These are phyloP conservation scores for Globisporangium megalacanthum DNA, from an alignment of 352 stramenopile species.

Conservation along the genomic window DNA sequence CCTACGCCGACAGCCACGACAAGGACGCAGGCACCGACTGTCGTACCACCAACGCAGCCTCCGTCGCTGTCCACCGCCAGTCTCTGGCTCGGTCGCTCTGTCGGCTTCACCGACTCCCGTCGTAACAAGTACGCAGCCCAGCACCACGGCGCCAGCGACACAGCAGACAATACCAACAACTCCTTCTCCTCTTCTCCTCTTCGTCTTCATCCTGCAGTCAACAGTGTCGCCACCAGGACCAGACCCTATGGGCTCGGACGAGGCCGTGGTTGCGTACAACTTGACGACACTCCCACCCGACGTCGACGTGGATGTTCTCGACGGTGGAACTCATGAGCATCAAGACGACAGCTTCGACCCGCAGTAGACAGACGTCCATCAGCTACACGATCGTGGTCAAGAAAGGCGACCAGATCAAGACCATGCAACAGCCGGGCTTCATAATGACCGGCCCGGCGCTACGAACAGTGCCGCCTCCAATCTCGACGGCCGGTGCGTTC, in stretches of 20 bases:
- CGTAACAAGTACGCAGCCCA: no score
- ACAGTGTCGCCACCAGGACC: slow-evolving; percentile 2
- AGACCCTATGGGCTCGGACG: background rate
- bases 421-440: slow-evolving; percentile 5
- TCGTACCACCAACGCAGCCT: no score
- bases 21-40: no score
- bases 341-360: slow-evolving; percentile 23
- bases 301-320: slow-evolving; percentile 26
- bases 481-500: slow-evolving; percentile 1
- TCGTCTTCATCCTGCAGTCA: no score
- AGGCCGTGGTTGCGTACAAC: slow-evolving; percentile 24
- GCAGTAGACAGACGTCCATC: slow-evolving; percentile 22
- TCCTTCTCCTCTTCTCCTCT: no score
- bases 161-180: background rate
- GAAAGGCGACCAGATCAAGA: slow-evolving; percentile 17
- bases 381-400: slow-evolving; percentile 38
- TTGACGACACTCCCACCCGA: slow-evolving; percentile 31
- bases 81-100: no score
- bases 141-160: no score
- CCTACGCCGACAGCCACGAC: no score
- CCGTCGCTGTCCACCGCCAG: no score
- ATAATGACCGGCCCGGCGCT: slow-evolving; percentile 5
- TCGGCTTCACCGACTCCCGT: no score
- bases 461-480: background rate
- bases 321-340: slow-evolving; percentile 30